Evolutionary conservation across 148 eudicot species (phyloP).

Genomic region (Suaeda aralocaspica): DNA sequence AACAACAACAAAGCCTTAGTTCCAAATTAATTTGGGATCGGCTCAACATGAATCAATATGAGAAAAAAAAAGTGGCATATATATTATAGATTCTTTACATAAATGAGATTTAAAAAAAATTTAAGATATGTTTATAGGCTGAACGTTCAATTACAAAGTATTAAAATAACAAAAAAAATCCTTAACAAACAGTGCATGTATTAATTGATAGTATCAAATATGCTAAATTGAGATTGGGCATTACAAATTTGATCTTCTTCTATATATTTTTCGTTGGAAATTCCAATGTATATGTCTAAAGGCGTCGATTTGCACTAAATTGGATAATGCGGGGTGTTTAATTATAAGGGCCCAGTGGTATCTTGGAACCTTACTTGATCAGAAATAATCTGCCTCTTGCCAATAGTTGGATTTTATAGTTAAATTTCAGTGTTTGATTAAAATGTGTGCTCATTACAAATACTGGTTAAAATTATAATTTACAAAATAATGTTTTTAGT

Average conservation of each 20-base stretch:
- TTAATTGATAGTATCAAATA: not conserved
- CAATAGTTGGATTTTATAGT: not conserved
- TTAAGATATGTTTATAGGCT: too few relatives aligned
- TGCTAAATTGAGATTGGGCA: not conserved
- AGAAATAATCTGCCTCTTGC: not conserved
- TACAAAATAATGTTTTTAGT: not conserved
- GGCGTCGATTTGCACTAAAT: not conserved
- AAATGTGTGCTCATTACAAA: too few relatives aligned
- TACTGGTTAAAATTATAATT: too few relatives aligned
- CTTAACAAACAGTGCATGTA: too few relatives aligned
- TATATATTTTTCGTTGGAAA: not conserved
- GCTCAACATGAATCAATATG: too few relatives aligned
- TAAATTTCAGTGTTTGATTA: not conserved
- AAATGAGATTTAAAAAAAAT: too few relatives aligned
- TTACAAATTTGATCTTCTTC: not conserved
- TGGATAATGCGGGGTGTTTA: not conserved
- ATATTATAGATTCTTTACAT: too few relatives aligned
- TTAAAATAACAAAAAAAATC: too few relatives aligned
- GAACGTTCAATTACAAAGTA: too few relatives aligned
- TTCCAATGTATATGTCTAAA: not conserved
- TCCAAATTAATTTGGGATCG: too few relatives aligned
- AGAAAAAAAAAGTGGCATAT: too few relatives aligned
- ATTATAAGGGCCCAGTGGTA: not conserved
- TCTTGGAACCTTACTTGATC: not conserved
- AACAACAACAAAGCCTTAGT: too few relatives aligned